Conservation (phyloP, 2,329 filamentous ascomycete species). For the Fonsecaea pugnacius region DNA sequence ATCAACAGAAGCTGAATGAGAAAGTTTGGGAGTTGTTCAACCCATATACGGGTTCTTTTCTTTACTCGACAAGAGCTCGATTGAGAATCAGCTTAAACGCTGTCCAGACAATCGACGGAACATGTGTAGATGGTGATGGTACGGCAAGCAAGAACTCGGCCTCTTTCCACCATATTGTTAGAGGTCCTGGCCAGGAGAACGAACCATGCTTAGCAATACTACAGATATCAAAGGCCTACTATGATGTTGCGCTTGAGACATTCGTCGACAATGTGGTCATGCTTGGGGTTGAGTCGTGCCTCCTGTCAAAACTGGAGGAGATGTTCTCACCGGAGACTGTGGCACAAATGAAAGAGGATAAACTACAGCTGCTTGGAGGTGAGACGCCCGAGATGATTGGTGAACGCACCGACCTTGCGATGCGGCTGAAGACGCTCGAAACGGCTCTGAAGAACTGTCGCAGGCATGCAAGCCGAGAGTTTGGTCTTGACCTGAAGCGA, state of each 20-base stretch:
- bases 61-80: slow-evolving; percentile 21
- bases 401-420: slow-evolving; percentile 30
- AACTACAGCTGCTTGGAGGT: slow-evolving; percentile 37
- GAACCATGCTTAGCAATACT: slow-evolving; percentile 32
- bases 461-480: slow-evolving; percentile 12
- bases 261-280: slow-evolving; percentile 47
- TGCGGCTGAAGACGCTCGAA: slow-evolving; percentile 16
- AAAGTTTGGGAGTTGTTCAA: slow-evolving; percentile 37
- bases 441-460: slow-evolving; percentile 15
- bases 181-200: slow-evolving; percentile 19
- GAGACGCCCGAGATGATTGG: slow-evolving; percentile 38
- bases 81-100: slow-evolving; percentile 12
- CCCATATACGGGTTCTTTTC: slow-evolving; percentile 34
- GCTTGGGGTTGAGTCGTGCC: slow-evolving; percentile 46
- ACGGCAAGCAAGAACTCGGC: slow-evolving; percentile 22
- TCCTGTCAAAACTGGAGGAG: slow-evolving; percentile 43
- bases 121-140: slow-evolving; percentile 10
- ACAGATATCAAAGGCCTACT: slow-evolving; percentile 38
- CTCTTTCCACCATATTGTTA: neutral
- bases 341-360: slow-evolving; percentile 41
- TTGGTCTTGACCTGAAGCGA: neutral
- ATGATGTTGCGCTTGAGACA: slow-evolving; percentile 38
- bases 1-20: slow-evolving; percentile 31
- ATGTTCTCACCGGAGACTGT: slow-evolving; percentile 43
- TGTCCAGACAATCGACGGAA: neutral